Base-by-base conservation (phyloP, 2,329 filamentous ascomycete genomes). In the Amauroascus verrucosus region DNA sequence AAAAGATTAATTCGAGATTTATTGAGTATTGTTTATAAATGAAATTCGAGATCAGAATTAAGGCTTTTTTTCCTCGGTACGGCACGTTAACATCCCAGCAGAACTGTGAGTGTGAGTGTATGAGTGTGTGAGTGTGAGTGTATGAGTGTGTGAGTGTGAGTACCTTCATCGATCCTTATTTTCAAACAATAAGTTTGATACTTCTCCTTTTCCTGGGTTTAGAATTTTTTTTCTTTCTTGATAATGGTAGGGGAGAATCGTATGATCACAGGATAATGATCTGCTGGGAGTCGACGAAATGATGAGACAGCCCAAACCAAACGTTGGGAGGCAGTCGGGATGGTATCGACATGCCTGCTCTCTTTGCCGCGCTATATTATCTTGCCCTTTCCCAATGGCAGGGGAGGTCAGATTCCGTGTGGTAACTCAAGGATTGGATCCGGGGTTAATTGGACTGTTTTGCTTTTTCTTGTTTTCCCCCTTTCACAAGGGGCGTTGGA, bases 251-350 rank as follows among this genome's bases (percentile, higher is more conserved):
- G n/a, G n/a, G 28, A 35, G 18, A 30, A 47, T 47, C 45, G 30
- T 47, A 47, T 47, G 45, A 47, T 47, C 30, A 35, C 28, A 33
- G 30, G 30, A 35, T 44, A 44, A 44, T 24, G 22, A 44, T 44
- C 41, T 30, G 22, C 16, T 24, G 2, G 9, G 28, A 47, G 28
- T 47, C 26, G 9, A 2, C 6, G 16, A 24, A n/a, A 32, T 22
- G 45, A 46, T 32, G 28, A 46, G 43, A 30, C 26, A 33, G 18
- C 13, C 7, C 26, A 26, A 16, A 28, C 22, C 24, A 13, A n/a
- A 28, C 40, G 5, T 4, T 18, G 8, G 28, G 7, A 33, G 26
- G n/a, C n/a, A 13, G 33, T 35, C 33, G 33, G 33, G 33, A n/a
- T 30, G 26, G 32, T 11, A 9, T 16, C 14, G 16, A 18, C 35